A percentile compares a stretch with the other conserved stretches of the same genome.
Conservation (phyloP, 2,329 filamentous ascomycete species). For the Aspergillus melleus region DNA sequence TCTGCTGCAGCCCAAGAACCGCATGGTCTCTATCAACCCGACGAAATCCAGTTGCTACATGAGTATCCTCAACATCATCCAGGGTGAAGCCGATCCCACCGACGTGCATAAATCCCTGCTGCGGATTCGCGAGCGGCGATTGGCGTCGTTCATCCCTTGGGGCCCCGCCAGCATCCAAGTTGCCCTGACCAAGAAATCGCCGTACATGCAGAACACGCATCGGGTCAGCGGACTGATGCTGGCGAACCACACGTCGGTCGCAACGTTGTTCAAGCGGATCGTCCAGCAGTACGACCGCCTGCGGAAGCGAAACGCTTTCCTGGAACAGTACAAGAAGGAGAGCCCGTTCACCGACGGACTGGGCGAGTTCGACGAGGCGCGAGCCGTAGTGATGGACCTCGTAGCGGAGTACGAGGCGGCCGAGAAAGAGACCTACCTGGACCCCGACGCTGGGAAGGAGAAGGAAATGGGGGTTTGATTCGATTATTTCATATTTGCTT, state of each 20-base stretch:
- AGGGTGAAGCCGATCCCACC: conserved; percentile 95
- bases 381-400: conserved; percentile 85
- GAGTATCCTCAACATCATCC: conserved; percentile 97
- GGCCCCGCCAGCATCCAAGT: conserved; percentile 97
- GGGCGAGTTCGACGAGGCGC: conserved; percentile 91
- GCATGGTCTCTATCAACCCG: conserved; percentile 96
- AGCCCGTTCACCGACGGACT: conserved; percentile 89
- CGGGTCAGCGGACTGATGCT: conserved; percentile 96
- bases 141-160: conserved; percentile 98
- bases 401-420: conserved; percentile 96
- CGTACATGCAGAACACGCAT: conserved; percentile 91
- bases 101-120: conserved; percentile 97
- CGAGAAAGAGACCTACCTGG: conserved; percentile 86
- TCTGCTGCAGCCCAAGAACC: conserved; percentile 94
- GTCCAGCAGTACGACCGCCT: conserved; percentile 89
- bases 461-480: conserved; percentile 30
- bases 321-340: conserved; percentile 95
- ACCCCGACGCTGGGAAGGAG: conserved; percentile 61
- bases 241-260: conserved; percentile 96
- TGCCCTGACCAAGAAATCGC: conserved; percentile 91
- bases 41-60: conserved; percentile 99
- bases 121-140: conserved; percentile 86
- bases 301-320: conserved; percentile 93
- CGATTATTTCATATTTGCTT: conserved; percentile 16
- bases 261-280: conserved; percentile 93